Evolutionary conservation across 129 eudicot species (phyloP), one percentile per base, ranked within the genome.

Genomic region (Sambucus nigra): DNA sequence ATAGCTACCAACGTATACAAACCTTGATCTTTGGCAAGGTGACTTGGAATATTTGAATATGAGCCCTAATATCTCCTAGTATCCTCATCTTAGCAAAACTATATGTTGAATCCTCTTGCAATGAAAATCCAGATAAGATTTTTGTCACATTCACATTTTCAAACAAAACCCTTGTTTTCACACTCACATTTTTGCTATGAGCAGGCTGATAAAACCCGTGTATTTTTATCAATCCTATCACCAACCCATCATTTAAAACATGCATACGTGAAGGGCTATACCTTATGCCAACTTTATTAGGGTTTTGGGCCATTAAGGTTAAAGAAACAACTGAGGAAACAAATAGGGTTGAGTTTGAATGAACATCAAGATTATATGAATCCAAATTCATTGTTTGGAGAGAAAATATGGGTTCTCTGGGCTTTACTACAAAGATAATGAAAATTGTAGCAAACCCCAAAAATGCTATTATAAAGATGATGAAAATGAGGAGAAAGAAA

Each of bases 21-120:
- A 84, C 85, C 94, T 76, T 77, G 26, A 84, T 47, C 73, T 64
- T 74, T 31, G 88, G 88, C 57, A 70, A 73, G 25, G 57, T 67
- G 66, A 80, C 28, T 0, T 47, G 49, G n/a, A 67, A 55, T 28
- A 76, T 7, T 26, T 65, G 45, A 1, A 76, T 47, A 24, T 42
- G 72, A 51, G 75, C 79, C 60, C 53, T 68, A 19, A 84, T 56
- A 54, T 77, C 88, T 24, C 85, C 88, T 16, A 64, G 49, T 44
- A 84, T 59, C 70, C 68, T 74, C 31, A 74, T 67, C 41, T 51
- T 60, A 26, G 63, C 50, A 22, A 33, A 28, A 56, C 29, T 55
- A 6, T 33, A 57, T 4, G 31, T 53, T n/a, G 74, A 39, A 50
- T 59, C 45, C 0, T 64, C 44, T 58, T 42, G 22, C 32, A 5